Percentiles rank a stretch among this genome's conserved stretches.
Conservation (phyloP, 768 basidiomycete genomes). For the Rhodocollybia butyracea region DNA sequence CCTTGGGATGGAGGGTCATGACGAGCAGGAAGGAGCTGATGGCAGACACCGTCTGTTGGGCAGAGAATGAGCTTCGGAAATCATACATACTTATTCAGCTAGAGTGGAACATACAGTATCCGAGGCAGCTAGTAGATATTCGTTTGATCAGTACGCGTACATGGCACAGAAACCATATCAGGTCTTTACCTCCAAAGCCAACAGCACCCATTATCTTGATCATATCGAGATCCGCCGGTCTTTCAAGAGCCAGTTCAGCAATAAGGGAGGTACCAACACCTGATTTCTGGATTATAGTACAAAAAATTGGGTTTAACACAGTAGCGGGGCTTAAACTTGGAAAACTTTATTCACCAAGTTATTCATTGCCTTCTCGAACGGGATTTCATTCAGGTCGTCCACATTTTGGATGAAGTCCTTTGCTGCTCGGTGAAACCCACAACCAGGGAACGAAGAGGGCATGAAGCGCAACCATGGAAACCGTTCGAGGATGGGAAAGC, state of each 20-base stretch:
- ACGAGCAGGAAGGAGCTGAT: not conserved
- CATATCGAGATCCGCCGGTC: not conserved
- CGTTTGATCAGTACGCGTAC: not conserved
- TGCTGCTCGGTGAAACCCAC: not conserved
- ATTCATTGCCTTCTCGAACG: not conserved
- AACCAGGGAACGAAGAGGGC: conserved; percentile 6
- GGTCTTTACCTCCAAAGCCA: not conserved
- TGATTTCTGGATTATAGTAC: not conserved
- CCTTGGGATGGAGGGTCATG: not conserved
- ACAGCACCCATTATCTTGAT: conserved; percentile 1
- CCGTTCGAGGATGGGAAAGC: not conserved
- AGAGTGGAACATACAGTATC: not conserved
- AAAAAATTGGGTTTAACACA: not conserved
- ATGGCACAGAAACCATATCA: too few relatives aligned
- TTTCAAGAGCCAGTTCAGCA: not conserved
- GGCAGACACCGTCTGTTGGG: not conserved
- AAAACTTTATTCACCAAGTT: not conserved
- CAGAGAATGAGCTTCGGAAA: too few relatives aligned
- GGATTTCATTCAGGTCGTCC: not conserved
- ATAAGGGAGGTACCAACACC: not conserved
- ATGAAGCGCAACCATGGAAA: not conserved
- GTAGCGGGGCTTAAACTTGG: too few relatives aligned
- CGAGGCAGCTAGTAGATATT: not conserved
- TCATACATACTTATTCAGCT: not conserved
- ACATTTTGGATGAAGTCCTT: not conserved